Evolutionary conservation across 2,329 filamentous ascomycete species (phyloP), one percentile per base, ranked within the genome.

Genomic region (Penicillium sp.): DNA sequence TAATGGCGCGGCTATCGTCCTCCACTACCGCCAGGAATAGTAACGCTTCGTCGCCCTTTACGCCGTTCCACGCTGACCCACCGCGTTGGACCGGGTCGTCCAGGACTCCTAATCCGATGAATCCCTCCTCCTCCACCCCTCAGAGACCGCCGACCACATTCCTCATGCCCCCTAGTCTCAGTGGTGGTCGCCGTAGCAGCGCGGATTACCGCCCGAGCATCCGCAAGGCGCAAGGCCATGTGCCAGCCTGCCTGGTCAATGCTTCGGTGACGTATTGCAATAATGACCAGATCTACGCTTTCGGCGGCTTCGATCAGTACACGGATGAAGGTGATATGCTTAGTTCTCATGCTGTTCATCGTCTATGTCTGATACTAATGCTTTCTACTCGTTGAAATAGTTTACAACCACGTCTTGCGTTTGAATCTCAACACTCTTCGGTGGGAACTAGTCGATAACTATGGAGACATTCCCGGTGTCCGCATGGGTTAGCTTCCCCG

Each of bases 191-290:
- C 51, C 69, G 72, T 52, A 74, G 77, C 19, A 77, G 77, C 52
- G 76, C 77, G 49, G 88, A 94, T 56, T 94, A 95, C 70, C 84
- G 85, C 43, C 91, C 91, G 32, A 87, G 84, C 66, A 87, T 95
- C 53, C 90, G 80, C 33, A 83, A 84, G 61, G 87, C 85, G 10
- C 75, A 86, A 43, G 86, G 86, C 41, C 83, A 88, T 70, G 82
- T 90, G 58, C 93, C 93, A 33, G 90, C 93, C 32, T 97, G 91
- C 65, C 78, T 98, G 43, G 91, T 98, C 59, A 98, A 98, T 75
- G 93, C 93, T 45, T 97, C 93, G 1, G 91, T 97, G 53, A 98
- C 93, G n/a, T 96, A 95, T 69, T 95, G 93, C 64, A 90, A 90
- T 52, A 93, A 95, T 72, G 93, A 97, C 67, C 84, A 93, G 69